phyloP scores from a whole-genome alignment of 2,329 filamentous ascomycete species.

The Leptographium procerum region DNA sequence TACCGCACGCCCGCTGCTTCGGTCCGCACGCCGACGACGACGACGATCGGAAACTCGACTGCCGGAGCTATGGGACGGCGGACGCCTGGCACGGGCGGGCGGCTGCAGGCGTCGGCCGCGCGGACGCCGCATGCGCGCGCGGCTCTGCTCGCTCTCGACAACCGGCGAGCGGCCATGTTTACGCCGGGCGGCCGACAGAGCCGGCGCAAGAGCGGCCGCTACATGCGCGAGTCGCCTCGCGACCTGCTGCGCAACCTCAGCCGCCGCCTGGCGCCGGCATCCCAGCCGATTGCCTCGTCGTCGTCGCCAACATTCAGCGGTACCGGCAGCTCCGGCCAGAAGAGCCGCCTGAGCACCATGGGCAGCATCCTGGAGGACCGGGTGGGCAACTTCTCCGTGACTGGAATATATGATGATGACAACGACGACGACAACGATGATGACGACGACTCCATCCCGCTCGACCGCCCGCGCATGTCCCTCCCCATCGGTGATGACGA shows the following conservation, averaged over 20 bases:
- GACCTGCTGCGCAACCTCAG: slow-evolving; percentile 43
- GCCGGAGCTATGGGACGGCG: slow-evolving; percentile 20
- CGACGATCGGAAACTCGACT: background rate
- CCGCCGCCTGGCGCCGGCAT: slow-evolving; percentile 38
- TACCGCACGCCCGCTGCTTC: background rate
- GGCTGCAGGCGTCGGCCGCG: slow-evolving; percentile 34
- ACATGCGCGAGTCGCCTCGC: slow-evolving; percentile 44
- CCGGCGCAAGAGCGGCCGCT: slow-evolving; percentile 44
- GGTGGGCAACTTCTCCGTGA: background rate
- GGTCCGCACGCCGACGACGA: slow-evolving; percentile 8
- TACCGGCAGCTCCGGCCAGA: background rate
- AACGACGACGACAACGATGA: slow-evolving; percentile 29
- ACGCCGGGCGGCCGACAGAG: slow-evolving; percentile 41
- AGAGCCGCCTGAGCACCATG: background rate
- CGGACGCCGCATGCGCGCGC: slow-evolving; percentile 50
- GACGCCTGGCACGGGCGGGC: slow-evolving; percentile 22
- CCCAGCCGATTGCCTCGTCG: slow-evolving; percentile 32
- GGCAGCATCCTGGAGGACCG: background rate
- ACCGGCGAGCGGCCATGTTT: slow-evolving; percentile 46
- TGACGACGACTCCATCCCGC: slow-evolving; percentile 19
- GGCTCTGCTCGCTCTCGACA: slow-evolving; percentile 45
- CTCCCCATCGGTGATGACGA: slow-evolving; percentile 38
- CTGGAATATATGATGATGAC: slow-evolving; percentile 24
- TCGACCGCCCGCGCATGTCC: slow-evolving; percentile 42
- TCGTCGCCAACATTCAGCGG: slow-evolving; percentile 13